Evolutionary conservation across 2,329 filamentous ascomycete species (phyloP).

Genomic region (Ceratocystis albifundus): DNA sequence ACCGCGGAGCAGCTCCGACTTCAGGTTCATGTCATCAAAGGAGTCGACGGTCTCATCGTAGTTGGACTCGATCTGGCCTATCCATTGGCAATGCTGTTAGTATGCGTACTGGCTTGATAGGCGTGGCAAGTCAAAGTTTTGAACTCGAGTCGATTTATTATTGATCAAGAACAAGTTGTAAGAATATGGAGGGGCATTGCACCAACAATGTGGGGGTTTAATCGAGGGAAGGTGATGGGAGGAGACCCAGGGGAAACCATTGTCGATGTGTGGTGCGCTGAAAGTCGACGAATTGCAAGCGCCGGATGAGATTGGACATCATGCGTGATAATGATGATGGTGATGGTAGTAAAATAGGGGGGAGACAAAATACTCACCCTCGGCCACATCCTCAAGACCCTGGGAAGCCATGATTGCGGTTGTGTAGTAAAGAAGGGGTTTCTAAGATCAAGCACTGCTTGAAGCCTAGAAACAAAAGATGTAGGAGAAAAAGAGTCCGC

Average conservation of each 20-base stretch:
- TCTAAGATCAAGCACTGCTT: constrained; percentile 69
- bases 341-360: background rate
- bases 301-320: background rate
- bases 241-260: background rate
- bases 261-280: background rate
- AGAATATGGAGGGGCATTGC: constrained; percentile 5
- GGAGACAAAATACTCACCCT: constrained; percentile 51
- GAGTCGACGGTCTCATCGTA: constrained; percentile 99
- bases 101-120: background rate
- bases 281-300: background rate
- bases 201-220: constrained; percentile 15
- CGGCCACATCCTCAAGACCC: constrained; percentile 95
- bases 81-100: constrained; percentile 24
- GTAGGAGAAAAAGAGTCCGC: constrained; percentile 31
- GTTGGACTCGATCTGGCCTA: constrained; percentile 99
- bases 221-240: background rate
- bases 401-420: constrained; percentile 98
- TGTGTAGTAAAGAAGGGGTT: constrained; percentile 34
- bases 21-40: constrained; percentile 96
- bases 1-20: constrained; percentile 90
- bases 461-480: constrained; percentile 49
- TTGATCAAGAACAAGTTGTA: background rate
- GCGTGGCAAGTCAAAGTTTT: background rate
- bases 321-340: background rate
- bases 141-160: background rate